Evolutionary conservation across 2,329 filamentous ascomycete species (phyloP).

Genomic region (Calonectria naviculata): DNA sequence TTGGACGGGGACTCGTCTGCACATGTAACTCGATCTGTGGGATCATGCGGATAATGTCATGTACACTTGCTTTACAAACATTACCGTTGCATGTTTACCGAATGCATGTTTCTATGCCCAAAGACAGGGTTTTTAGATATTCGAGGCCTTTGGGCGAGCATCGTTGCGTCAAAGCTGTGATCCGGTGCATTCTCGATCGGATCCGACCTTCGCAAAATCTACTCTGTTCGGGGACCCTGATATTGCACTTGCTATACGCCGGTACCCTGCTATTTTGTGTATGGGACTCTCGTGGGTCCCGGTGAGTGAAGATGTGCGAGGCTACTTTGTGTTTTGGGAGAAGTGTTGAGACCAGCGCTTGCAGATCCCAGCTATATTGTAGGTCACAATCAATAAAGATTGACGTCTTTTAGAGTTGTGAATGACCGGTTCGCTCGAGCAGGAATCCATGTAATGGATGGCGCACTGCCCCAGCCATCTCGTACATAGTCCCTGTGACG

Average conservation of each 20-base stretch:
- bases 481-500: constrained; percentile 16
- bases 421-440: neutral
- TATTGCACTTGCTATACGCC: constrained; percentile 39
- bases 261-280: neutral
- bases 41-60: constrained; percentile 37
- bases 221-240: constrained; percentile 30
- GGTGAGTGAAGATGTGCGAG: neutral
- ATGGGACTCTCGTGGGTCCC: neutral
- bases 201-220: constrained; percentile 35
- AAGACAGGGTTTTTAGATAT: constrained; percentile 30
- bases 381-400: constrained; percentile 28
- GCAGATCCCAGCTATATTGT: constrained; percentile 34
- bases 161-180: constrained; percentile 21
- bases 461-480: constrained; percentile 24
- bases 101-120: constrained; percentile 31
- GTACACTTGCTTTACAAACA: constrained; percentile 27
- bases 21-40: constrained; percentile 36
- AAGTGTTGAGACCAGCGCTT: constrained; percentile 24
- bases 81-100: constrained; percentile 30
- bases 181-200: constrained; percentile 21
- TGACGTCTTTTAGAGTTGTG: constrained; percentile 18
- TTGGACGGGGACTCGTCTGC: constrained; percentile 11
- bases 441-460: constrained; percentile 13
- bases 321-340: neutral
- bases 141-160: neutral